phyloP scores from a whole-genome alignment of 2,329 filamentous ascomycete genomes.

The Aspergillus calidoustus region DNA sequence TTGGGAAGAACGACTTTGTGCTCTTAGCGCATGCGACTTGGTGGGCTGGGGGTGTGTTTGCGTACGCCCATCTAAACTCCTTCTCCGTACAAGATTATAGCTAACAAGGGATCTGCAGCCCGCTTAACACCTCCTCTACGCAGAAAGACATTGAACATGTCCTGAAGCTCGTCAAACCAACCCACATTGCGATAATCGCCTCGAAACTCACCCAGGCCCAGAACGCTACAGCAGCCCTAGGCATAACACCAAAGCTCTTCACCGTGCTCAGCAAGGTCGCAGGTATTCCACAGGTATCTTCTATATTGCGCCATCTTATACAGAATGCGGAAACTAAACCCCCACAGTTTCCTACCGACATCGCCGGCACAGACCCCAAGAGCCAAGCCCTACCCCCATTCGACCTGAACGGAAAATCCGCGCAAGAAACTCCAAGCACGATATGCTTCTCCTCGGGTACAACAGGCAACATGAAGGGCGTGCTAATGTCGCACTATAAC shows the following conservation, averaged over 20 bases:
- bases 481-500: constrained; percentile 78
- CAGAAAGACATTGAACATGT: constrained; percentile 30
- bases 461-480: constrained; percentile 83
- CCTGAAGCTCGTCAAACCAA: constrained; percentile 27
- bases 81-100: background rate
- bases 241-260: constrained; percentile 8
- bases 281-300: background rate
- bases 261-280: constrained; percentile 7
- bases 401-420: constrained; percentile 25
- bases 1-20: constrained; percentile 29
- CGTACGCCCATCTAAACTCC: constrained; percentile 8
- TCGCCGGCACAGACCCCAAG: constrained; percentile 15
- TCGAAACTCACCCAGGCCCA: constrained; percentile 26
- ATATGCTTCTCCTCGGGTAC: constrained; percentile 74
- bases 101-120: background rate
- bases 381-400: constrained; percentile 25
- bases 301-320: background rate
- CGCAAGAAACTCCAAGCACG: constrained; percentile 26
- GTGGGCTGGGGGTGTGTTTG: constrained; percentile 32
- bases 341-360: constrained; percentile 26
- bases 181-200: constrained; percentile 27
- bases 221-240: constrained; percentile 20
- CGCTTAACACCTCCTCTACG: constrained; percentile 27
- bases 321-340: background rate
- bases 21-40: constrained; percentile 32